Evolutionary conservation across 306 rosid species (phyloP).

Genomic region (Lathyrus oleraceus): DNA sequence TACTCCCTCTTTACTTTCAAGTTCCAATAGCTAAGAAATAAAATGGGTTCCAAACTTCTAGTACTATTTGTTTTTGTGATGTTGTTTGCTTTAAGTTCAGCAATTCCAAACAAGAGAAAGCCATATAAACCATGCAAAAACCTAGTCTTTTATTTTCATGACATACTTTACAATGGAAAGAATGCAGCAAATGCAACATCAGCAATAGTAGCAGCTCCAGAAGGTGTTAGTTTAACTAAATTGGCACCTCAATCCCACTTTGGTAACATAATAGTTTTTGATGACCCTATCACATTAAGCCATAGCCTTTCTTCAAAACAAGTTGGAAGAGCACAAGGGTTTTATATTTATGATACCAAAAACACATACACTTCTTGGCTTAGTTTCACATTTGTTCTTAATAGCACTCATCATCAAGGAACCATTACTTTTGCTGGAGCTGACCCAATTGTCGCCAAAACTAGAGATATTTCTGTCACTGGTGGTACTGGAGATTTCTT

Average conservation of each 20-base stretch:
- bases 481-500: conserved; percentile 87
- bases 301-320: conserved; percentile 64
- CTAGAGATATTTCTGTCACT: conserved; percentile 60
- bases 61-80: not conserved
- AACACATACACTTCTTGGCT: conserved; percentile 68
- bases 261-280: conserved; percentile 64
- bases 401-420: conserved; percentile 49
- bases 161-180: too few relatives aligned
- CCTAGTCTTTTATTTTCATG: too few relatives aligned
- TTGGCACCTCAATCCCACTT: conserved; percentile 55
- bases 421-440: conserved; percentile 65
- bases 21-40: not conserved
- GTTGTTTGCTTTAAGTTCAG: too few relatives aligned
- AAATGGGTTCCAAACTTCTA: not conserved
- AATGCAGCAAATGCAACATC: conserved; percentile 69
- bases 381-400: conserved; percentile 59
- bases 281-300: conserved; percentile 72
- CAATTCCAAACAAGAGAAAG: too few relatives aligned
- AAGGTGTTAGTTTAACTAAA: conserved; percentile 55
- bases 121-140: too few relatives aligned
- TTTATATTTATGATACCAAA: conserved; percentile 66
- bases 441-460: conserved; percentile 51
- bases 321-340: conserved; percentile 78
- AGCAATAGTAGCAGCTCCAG: conserved; percentile 69
- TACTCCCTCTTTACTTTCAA: not conserved